These are phyloP conservation scores for Talaromyces verruculosus DNA, from an alignment of 2,329 filamentous ascomycete species.

Conservation along the genomic window DNA sequence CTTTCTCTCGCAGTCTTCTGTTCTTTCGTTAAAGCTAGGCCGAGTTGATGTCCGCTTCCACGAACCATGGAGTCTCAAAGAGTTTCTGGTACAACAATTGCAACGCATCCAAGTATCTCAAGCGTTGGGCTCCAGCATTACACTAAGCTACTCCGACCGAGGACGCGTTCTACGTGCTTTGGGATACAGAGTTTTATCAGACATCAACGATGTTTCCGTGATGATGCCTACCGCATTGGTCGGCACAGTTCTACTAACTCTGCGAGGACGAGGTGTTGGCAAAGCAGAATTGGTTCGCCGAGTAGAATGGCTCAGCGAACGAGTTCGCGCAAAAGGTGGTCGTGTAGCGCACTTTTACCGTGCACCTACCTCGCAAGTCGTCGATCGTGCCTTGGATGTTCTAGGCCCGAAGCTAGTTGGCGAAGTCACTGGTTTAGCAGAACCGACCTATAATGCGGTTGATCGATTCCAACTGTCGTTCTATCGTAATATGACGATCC, in stretches of 20 bases:
- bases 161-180: slow-evolving; percentile 78
- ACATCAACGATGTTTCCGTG: slow-evolving; percentile 94
- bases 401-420: slow-evolving; percentile 87
- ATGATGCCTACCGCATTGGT: slow-evolving; percentile 98
- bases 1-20: slow-evolving; percentile 84
- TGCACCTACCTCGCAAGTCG: slow-evolving; percentile 73
- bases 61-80: slow-evolving; percentile 86
- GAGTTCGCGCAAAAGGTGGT: slow-evolving; percentile 82
- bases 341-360: slow-evolving; percentile 91
- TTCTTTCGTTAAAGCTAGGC: slow-evolving; percentile 83
- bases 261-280: slow-evolving; percentile 87
- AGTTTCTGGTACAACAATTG: slow-evolving; percentile 77
- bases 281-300: slow-evolving; percentile 80
- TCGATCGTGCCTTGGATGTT: slow-evolving; percentile 87
- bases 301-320: slow-evolving; percentile 83
- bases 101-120: slow-evolving; percentile 52
- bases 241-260: slow-evolving; percentile 85
- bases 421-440: slow-evolving; percentile 72
- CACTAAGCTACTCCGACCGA: slow-evolving; percentile 55
- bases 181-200: slow-evolving; percentile 86
- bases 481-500: slow-evolving; percentile 99
- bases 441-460: slow-evolving; percentile 91
- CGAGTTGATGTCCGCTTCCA: slow-evolving; percentile 95
- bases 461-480: slow-evolving; percentile 97
- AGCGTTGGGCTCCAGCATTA: slow-evolving; percentile 37